Evolutionary conservation across 177 flowering plant genomes (phyloP), one percentile per base, ranked within the genome.

Genomic region (Telopea speciosissima): DNA sequence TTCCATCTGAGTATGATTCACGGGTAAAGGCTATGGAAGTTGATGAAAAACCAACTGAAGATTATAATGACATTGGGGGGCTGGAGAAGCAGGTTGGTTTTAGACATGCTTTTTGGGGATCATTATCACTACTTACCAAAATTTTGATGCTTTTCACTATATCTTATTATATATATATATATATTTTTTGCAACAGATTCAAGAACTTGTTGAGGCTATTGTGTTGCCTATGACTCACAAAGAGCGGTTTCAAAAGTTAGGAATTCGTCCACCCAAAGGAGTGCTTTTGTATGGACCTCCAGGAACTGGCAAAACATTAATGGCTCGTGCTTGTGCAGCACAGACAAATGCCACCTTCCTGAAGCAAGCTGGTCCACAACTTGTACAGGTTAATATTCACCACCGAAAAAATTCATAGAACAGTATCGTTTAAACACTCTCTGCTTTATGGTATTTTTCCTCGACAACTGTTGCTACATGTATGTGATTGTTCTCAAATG

Each of bases 21-120:
- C 84, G 94, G 42, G 97, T 91, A 28, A 91, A 91, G 79, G 97
- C 97, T 25, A 91, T 91, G 97, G 97, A 91, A 73, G 97, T 91
- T 72, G 97, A 91, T 79, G 97, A 91, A 76, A 91, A 91, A 75
- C 97, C 97, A 42, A 89, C 97, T 54, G 97, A 91, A 80, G 97
- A 91, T 76, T 91, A 91, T 73, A 91, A 86, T 80, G 97, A 91
- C 70, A 81, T 91, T 76, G 97, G 97, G 49, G 97, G 97, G 36
- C 73, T 83, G 60, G 86, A 83, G 77, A 91, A 91, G 75, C 97
- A 90, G 91, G 63, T 65, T 68, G 2, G 56, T 33, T 64, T 45
- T 67, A 24, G 23, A 45, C 52, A 19, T n/a, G 2, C 12, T 21
- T 63, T 61, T 25, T 8, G 24, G 24, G 45, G 5, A 17, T 13